Conservation (phyloP, 305 asterid species). For the Fraxinus velutina region DNA sequence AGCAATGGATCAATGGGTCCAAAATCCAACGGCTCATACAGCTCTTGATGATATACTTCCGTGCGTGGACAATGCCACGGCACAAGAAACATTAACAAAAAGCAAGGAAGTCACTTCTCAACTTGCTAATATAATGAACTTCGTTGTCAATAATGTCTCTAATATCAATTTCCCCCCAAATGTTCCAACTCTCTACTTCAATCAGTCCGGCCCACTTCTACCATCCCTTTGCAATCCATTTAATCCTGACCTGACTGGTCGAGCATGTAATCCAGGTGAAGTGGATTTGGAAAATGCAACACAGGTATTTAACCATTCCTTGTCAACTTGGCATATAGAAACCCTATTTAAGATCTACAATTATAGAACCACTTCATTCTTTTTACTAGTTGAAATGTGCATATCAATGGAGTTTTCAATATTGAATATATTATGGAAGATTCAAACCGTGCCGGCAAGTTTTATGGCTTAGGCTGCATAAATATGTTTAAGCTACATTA, state of each 20-base stretch:
- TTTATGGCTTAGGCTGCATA: too few relatives aligned
- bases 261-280: slow-evolving; percentile 64
- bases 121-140: slow-evolving; percentile 50
- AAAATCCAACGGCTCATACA: slow-evolving; percentile 70
- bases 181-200: slow-evolving; percentile 55
- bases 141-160: slow-evolving; percentile 60
- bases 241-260: slow-evolving; percentile 49
- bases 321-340: background rate
- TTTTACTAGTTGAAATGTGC: background rate
- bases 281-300: slow-evolving; percentile 66
- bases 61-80: slow-evolving; percentile 82
- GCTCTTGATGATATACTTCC: slow-evolving; percentile 87
- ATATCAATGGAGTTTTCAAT: background rate
- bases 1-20: slow-evolving; percentile 80
- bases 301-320: slow-evolving; percentile 39
- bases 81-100: slow-evolving; percentile 64
- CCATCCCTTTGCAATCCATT: slow-evolving; percentile 79
- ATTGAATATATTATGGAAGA: background rate
- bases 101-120: slow-evolving; percentile 80
- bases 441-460: background rate
- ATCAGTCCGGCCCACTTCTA: slow-evolving; percentile 76
- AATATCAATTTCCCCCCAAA: slow-evolving; percentile 60
- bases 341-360: too few relatives aligned
- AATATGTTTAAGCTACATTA: background rate
- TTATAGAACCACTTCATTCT: background rate